These are phyloP conservation scores for Bacterosira constricta DNA, from an alignment of 108 stramenopile genomes.

Conservation along the genomic window DNA sequence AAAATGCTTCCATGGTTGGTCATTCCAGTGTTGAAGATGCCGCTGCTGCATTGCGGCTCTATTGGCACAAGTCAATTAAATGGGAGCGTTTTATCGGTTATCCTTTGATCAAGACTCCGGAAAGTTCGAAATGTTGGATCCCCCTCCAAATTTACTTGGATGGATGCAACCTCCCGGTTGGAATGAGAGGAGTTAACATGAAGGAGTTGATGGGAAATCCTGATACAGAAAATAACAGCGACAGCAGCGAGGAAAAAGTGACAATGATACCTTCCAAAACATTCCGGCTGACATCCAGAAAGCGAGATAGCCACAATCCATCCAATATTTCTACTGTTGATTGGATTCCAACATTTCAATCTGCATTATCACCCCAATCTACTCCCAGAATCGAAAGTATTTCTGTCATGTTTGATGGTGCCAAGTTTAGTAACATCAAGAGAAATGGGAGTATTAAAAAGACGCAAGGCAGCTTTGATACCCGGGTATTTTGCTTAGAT, in stretches of 20 bases:
- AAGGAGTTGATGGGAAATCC: constrained; percentile 9
- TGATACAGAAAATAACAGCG: background rate
- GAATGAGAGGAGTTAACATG: constrained; percentile 39
- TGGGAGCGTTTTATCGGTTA: constrained; percentile 48
- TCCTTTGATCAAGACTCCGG: constrained; percentile 12
- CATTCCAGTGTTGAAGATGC: constrained; percentile 60
- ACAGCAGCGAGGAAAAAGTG: background rate
- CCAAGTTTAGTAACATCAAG: constrained; percentile 42
- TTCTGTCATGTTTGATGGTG: constrained; percentile 48
- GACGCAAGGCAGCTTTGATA: background rate
- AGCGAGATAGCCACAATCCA: background rate
- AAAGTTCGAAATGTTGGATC: constrained; percentile 6
- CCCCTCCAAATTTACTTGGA: constrained; percentile 46
- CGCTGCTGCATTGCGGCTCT: constrained; percentile 50
- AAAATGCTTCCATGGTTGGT: constrained; percentile 27
- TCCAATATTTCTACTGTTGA: constrained; percentile 22
- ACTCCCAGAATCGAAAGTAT: constrained; percentile 11
- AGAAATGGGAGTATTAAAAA: background rate
- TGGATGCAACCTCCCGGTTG: constrained; percentile 53
- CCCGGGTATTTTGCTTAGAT: constrained; percentile 21
- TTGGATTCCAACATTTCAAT: constrained; percentile 46
- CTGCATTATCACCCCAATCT: constrained; percentile 24
- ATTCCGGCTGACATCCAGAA: constrained; percentile 37
- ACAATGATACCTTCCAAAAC: constrained; percentile 12
- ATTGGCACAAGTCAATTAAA: constrained; percentile 35